Evolutionary conservation across 495 filamentous ascomycete species (phyloP).

Genomic region (Haplographium delicatum): DNA sequence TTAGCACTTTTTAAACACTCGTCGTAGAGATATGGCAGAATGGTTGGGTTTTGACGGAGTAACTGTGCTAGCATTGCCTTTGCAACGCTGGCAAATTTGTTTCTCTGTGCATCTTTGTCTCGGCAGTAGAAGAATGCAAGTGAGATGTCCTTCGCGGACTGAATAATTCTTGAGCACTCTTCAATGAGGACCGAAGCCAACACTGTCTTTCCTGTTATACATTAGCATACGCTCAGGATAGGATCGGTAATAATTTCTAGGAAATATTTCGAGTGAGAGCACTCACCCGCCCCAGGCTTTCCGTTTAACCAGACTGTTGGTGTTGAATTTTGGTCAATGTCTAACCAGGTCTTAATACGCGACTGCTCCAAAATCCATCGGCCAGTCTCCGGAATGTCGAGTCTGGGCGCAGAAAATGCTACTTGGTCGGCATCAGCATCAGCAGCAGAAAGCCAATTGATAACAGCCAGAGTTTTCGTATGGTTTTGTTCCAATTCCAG

Average conservation of each 20-base stretch:
- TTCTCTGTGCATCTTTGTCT: slow-evolving; percentile 28
- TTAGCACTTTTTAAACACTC: slow-evolving; percentile 24
- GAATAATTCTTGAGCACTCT: slow-evolving; percentile 17
- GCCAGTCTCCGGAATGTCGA: slow-evolving; percentile 25
- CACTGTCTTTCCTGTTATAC: slow-evolving; percentile 37
- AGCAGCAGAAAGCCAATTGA: slow-evolving; percentile 31
- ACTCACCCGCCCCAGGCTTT: slow-evolving; percentile 13
- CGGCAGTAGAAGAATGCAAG: slow-evolving; percentile 41
- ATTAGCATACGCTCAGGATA: not conserved
- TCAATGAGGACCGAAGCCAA: slow-evolving; percentile 37
- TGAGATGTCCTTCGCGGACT: slow-evolving; percentile 6
- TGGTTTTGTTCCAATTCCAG: slow-evolving; percentile 18
- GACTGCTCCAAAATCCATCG: slow-evolving; percentile 32
- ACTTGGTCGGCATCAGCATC: slow-evolving; percentile 28
- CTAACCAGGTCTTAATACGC: slow-evolving; percentile 30
- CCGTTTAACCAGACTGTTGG: slow-evolving; percentile 36
- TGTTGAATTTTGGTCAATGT: slow-evolving; percentile 7
- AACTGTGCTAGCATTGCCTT: slow-evolving; percentile 36
- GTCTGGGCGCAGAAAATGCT: slow-evolving; percentile 25
- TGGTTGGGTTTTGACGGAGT: slow-evolving; percentile 27
- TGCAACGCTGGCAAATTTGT: slow-evolving; percentile 28
- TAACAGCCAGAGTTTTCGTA: slow-evolving; percentile 20
- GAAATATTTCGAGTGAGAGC: not conserved
- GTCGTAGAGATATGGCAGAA: slow-evolving; percentile 31
- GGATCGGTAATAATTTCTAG: not conserved